A percentile compares a stretch with the other conserved stretches of the same genome.
Evolutionary conservation across 2,329 filamentous ascomycete genomes (phyloP).

Genomic region (Trichoderma sp.): DNA sequence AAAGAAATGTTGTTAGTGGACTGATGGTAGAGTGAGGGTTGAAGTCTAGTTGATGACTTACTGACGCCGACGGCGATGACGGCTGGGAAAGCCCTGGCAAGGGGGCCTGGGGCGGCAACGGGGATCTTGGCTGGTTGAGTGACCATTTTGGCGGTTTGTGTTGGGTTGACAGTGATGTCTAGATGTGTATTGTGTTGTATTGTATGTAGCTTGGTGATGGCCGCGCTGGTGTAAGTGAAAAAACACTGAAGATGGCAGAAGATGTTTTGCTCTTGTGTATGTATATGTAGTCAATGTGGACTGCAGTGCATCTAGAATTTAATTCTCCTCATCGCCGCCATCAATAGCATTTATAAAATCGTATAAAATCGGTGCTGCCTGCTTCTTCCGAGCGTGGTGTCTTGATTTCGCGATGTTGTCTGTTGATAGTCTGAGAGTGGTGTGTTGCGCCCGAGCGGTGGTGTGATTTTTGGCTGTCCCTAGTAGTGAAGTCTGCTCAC

Average conservation of each 20-base stretch:
- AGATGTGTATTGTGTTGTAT: neutral
- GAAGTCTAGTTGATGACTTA: neutral
- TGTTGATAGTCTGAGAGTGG: neutral
- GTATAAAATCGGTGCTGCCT: neutral
- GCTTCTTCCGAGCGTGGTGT: neutral
- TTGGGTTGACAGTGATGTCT: neutral
- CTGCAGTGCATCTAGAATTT: neutral
- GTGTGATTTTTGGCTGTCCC: neutral
- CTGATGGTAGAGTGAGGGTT: neutral
- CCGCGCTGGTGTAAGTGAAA: neutral
- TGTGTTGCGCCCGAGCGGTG: neutral
- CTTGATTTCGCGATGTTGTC: neutral
- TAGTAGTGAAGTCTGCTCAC: neutral
- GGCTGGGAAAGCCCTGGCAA: neutral
- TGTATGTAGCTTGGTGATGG: neutral
- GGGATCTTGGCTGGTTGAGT: neutral
- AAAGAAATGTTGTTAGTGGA: neutral
- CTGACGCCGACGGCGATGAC: neutral
- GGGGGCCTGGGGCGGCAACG: neutral
- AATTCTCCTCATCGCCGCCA: neutral
- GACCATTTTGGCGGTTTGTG: neutral
- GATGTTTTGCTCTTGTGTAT: neutral
- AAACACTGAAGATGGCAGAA: neutral
- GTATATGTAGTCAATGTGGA: neutral
- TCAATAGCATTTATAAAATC: neutral